These are phyloP conservation scores for Tulasnella sp. DNA, from an alignment of 768 basidiomycete genomes.

Conservation along the genomic window DNA sequence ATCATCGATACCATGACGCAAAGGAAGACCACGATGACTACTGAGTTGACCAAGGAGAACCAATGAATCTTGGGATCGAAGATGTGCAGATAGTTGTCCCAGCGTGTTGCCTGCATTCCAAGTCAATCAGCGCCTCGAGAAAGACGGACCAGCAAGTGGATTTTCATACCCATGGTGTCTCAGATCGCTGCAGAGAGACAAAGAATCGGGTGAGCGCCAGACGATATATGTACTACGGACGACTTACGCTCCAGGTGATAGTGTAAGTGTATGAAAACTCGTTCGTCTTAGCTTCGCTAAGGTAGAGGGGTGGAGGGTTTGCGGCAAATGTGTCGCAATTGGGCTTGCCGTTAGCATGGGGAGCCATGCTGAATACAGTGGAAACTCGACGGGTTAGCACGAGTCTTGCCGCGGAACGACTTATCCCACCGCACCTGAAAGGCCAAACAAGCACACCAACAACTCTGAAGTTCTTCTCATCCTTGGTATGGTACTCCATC, in stretches of 20 bases:
- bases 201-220: neutral
- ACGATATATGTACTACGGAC: neutral
- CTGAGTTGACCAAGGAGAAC: constrained; percentile 88
- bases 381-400: neutral
- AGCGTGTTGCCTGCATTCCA: constrained; percentile 66
- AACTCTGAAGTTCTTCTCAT: constrained; percentile 58
- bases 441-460: constrained; percentile 92
- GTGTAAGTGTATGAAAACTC: constrained; percentile 76
- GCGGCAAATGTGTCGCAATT: constrained; percentile 37
- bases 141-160: neutral
- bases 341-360: constrained; percentile 37
- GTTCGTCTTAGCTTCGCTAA: constrained; percentile 51
- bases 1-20: constrained; percentile 92
- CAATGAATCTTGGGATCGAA: constrained; percentile 93
- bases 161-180: constrained; percentile 63
- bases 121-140: neutral
- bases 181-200: constrained; percentile 47
- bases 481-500: constrained; percentile 71
- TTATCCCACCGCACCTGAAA: constrained; percentile 30
- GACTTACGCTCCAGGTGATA: constrained; percentile 70
- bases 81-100: constrained; percentile 93
- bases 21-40: constrained; percentile 84
- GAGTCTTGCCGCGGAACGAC: neutral
- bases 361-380: constrained; percentile 42
- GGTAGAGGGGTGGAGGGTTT: constrained; percentile 36